Conservation (phyloP, 805 yeast species). For the Ogataea philodendri region DNA sequence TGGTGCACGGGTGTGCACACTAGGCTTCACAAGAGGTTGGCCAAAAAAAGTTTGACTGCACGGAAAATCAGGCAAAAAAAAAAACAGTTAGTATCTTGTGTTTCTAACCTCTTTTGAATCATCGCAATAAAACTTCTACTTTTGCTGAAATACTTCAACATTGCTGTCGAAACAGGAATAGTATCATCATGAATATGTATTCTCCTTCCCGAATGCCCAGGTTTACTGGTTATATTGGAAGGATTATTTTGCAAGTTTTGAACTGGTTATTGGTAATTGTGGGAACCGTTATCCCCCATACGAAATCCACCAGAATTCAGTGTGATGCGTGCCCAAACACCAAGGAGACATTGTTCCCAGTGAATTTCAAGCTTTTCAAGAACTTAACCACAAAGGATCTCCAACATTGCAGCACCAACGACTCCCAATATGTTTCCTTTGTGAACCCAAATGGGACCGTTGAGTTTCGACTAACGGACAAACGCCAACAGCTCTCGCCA, state of each 20-base stretch:
- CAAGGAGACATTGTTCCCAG: constrained; percentile 16
- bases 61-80: constrained; percentile 1
- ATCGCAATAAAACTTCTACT: too few species aligned
- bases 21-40: too few species aligned
- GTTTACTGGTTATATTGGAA: constrained; percentile 2
- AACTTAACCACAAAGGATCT: constrained; percentile 23
- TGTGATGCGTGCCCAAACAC: too few species aligned
- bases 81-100: too few species aligned
- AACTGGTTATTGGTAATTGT: constrained; percentile 1
- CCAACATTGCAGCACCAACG: constrained; percentile 45
- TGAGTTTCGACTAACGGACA: constrained; percentile 54
- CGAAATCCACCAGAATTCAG: too few species aligned
- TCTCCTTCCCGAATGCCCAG: too few species aligned
- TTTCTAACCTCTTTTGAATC: too few species aligned
- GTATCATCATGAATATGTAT: too few species aligned
- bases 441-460: constrained; percentile 53
- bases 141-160: background rate
- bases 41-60: too few species aligned
- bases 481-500: constrained; percentile 29
- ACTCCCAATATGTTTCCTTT: constrained; percentile 50
- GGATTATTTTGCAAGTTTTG: constrained; percentile 1
- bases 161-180: background rate
- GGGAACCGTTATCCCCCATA: constrained; percentile 2
- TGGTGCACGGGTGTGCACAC: constrained; percentile 9
- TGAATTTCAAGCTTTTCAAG: constrained; percentile 12